Conservation (phyloP, 1,284 basidiomycete species). For the Inonotus hispidus region DNA sequence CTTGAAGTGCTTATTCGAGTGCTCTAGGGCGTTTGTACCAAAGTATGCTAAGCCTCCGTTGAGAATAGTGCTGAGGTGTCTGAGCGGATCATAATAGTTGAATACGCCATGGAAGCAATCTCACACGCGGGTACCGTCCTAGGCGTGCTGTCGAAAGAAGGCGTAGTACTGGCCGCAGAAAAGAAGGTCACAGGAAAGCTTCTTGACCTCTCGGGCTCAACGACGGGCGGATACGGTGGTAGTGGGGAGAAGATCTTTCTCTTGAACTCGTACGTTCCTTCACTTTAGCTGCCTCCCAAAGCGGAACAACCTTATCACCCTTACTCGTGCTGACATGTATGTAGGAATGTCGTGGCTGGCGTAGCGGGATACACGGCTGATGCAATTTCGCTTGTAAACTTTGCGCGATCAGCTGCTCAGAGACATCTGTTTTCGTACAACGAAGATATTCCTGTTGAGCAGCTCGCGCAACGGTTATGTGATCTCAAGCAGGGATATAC, state of each 20-base stretch:
- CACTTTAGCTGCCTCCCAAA: neutral
- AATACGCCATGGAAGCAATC: slow-evolving; percentile 99
- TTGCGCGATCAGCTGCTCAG: slow-evolving; percentile 87
- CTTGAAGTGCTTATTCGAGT: neutral
- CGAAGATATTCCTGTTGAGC: slow-evolving; percentile 96
- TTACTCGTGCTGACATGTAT: neutral
- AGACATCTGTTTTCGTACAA: slow-evolving; percentile 86
- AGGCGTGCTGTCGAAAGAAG: slow-evolving; percentile 91
- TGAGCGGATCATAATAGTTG: slow-evolving; percentile 50
- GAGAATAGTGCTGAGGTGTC: neutral
- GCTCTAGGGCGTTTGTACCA: slow-evolving; percentile 79
- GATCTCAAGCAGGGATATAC: slow-evolving; percentile 99
- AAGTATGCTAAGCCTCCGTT: slow-evolving; percentile 43
- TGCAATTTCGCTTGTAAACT: slow-evolving; percentile 97
- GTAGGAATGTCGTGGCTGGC: slow-evolving; percentile 90
- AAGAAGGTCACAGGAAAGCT: slow-evolving; percentile 99
- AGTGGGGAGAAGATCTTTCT: slow-evolving; percentile 98
- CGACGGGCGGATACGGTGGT: slow-evolving; percentile 87
- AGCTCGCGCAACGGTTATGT: slow-evolving; percentile 90
- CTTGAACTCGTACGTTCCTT: slow-evolving; percentile 69
- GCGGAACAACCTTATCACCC: neutral
- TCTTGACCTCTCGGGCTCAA: slow-evolving; percentile 80
- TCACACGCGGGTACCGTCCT: slow-evolving; percentile 95
- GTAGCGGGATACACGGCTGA: slow-evolving; percentile 97
- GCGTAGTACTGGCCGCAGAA: slow-evolving; percentile 97